Evolutionary conservation across 345 rosid species (phyloP).

Genomic region (Citrus inodora): DNA sequence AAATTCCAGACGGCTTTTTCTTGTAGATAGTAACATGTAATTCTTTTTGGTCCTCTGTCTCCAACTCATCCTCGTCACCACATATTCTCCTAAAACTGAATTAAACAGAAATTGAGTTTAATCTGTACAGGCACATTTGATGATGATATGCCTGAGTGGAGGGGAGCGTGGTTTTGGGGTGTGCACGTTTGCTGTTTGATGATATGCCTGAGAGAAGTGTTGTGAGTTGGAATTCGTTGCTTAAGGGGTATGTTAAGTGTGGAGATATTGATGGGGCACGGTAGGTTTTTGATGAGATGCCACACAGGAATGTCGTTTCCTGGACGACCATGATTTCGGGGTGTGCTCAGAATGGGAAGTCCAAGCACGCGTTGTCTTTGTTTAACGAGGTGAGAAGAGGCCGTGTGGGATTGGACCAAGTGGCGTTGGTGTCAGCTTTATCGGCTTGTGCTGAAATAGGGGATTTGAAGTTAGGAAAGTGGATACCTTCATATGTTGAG

Average conservation of each 20-base stretch:
- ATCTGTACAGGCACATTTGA: too few species aligned
- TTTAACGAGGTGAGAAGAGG: constrained; percentile 36
- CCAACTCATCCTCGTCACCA: neutral
- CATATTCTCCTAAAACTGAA: neutral
- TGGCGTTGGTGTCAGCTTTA: constrained; percentile 30
- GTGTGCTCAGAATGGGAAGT: constrained; percentile 26
- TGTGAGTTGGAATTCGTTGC: constrained; percentile 37
- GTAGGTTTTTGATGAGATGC: constrained; percentile 33
- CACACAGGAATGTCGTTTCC: constrained; percentile 35
- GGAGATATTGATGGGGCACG: constrained; percentile 25
- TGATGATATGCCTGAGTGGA: neutral
- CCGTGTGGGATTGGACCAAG: constrained; percentile 29
- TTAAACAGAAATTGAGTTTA: neutral
- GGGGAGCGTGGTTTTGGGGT: constrained; percentile 3
- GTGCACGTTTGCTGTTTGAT: constrained; percentile 35
- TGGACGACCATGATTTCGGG: constrained; percentile 41
- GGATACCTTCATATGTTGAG: constrained; percentile 32
- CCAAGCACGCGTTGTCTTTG: constrained; percentile 32
- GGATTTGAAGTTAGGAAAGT: constrained; percentile 32
- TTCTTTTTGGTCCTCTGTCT: neutral
- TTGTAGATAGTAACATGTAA: too few species aligned
- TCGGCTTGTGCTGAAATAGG: constrained; percentile 41
- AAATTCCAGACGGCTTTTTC: neutral
- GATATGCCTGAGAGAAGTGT: constrained; percentile 34
- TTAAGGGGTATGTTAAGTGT: constrained; percentile 27